Evolutionary conservation across 2,329 filamentous ascomycete genomes (phyloP).

Genomic region (Thermochaetoides dissita): DNA sequence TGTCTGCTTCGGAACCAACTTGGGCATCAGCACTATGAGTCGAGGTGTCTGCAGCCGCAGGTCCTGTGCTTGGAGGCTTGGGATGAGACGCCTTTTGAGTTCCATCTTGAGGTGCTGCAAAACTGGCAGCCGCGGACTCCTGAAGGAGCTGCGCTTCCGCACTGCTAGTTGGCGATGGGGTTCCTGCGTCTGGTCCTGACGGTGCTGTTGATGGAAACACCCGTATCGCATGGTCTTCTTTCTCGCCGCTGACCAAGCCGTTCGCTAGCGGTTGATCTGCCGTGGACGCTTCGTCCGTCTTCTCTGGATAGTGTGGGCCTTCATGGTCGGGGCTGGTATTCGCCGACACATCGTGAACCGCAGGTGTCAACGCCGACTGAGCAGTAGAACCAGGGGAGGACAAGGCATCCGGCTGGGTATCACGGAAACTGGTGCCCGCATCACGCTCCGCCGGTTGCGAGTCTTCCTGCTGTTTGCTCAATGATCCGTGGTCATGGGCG

Average conservation of each 20-base stretch:
- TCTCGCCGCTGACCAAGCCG: constrained; percentile 3
- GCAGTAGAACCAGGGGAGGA: constrained; percentile 53
- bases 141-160: constrained; percentile 33
- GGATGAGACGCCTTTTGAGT: background rate
- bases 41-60: too few relatives aligned
- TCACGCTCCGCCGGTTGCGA: too few relatives aligned
- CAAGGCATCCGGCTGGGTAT: constrained; percentile 25
- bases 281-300: constrained; percentile 28
- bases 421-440: too few relatives aligned
- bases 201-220: background rate
- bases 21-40: too few relatives aligned
- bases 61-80: background rate
- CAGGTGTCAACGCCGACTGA: constrained; percentile 60
- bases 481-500: too few relatives aligned
- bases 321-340: constrained; percentile 65
- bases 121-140: constrained; percentile 24
- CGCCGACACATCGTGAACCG: constrained; percentile 51
- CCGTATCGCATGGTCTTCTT: constrained; percentile 6
- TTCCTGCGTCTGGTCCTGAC: too few relatives aligned
- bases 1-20: too few relatives aligned
- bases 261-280: constrained; percentile 21
- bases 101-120: background rate
- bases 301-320: constrained; percentile 39
- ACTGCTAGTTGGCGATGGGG: constrained; percentile 16
- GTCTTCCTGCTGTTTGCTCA: too few relatives aligned